phyloP scores from a whole-genome alignment of 352 stramenopile genomes.

The Phytopythium delawarense region DNA sequence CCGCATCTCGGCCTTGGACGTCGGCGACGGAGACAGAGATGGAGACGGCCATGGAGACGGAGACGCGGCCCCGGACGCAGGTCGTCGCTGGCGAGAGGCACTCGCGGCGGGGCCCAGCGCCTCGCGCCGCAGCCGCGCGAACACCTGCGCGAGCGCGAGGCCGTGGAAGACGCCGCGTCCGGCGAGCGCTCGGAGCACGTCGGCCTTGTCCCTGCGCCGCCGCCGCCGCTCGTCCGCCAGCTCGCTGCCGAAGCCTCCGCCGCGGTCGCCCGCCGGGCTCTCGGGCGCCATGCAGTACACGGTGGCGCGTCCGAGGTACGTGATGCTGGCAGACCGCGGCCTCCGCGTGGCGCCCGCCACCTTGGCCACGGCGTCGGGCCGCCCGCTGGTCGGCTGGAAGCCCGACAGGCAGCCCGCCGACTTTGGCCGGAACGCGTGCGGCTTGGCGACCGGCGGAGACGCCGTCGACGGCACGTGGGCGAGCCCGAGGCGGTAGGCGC shows the following conservation, averaged over 20 bases:
- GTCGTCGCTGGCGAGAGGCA: background rate
- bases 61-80: no score
- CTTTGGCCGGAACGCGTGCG: slow-evolving; percentile 25
- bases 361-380: slow-evolving; percentile 13
- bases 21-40: background rate
- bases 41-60: background rate
- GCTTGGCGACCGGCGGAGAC: slow-evolving; percentile 1
- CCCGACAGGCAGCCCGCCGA: slow-evolving; percentile 24
- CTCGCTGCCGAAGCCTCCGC: slow-evolving; percentile 25
- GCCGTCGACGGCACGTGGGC: slow-evolving; percentile 30
- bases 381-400: slow-evolving; percentile 11
- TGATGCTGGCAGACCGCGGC: slow-evolving; percentile 50
- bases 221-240: slow-evolving; percentile 35
- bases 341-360: slow-evolving; percentile 46
- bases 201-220: slow-evolving; percentile 19
- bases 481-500: slow-evolving; percentile 53
- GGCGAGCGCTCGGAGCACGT: slow-evolving; percentile 27
- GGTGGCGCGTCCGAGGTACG: slow-evolving; percentile 46
- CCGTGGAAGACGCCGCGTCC: slow-evolving; percentile 19
- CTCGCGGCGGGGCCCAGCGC: background rate
- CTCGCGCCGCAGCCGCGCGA: slow-evolving; percentile 48
- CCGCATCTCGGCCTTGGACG: background rate
- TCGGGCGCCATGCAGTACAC: slow-evolving; percentile 40
- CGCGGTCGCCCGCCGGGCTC: slow-evolving; percentile 8
- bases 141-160: slow-evolving; percentile 47